Percentiles rank a stretch among this genome's conserved stretches.
These are phyloP conservation scores for Fusarium sarcochroum DNA, from an alignment of 2,329 filamentous ascomycete species.

Conservation along the genomic window DNA sequence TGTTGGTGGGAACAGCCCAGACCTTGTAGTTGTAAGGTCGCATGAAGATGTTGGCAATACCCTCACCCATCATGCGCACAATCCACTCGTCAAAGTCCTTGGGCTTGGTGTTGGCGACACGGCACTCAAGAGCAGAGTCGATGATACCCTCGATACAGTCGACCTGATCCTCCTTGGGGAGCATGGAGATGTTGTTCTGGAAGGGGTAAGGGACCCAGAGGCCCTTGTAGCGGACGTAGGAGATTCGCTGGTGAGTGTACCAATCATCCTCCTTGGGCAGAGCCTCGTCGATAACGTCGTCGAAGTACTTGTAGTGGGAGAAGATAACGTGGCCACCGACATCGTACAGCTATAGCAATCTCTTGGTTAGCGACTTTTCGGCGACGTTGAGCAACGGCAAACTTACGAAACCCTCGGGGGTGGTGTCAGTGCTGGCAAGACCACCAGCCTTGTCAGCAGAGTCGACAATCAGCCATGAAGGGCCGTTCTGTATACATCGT, in stretches of 20 bases:
- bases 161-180: conserved; percentile 97
- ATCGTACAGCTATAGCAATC: conserved; percentile 84
- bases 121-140: conserved; percentile 88
- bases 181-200: conserved; percentile 99
- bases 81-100: conserved; percentile 99
- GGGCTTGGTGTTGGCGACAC: conserved; percentile 91
- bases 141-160: conserved; percentile 95
- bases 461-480: conserved; percentile 97
- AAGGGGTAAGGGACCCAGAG: conserved; percentile 99
- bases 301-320: conserved; percentile 99
- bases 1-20: conserved; percentile 97
- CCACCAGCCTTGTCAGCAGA: conserved; percentile 92
- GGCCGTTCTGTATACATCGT: conserved; percentile 75
- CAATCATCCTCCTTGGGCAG: conserved; percentile 94
- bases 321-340: conserved; percentile 99
- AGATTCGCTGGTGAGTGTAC: conserved; percentile 98
- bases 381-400: conserved; percentile 23
- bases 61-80: conserved; percentile 88
- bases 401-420: conserved; percentile 96
- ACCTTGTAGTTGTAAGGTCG: conserved; percentile 99
- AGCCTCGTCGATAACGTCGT: conserved; percentile 98
- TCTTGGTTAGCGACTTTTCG: conserved; percentile 36
- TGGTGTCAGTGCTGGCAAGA: conserved; percentile 94
- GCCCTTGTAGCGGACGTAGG: conserved; percentile 96
- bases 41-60: conserved; percentile 97